Base-by-base conservation (phyloP, 2,329 filamentous ascomycete genomes). In the Cladosporium colombiae region DNA sequence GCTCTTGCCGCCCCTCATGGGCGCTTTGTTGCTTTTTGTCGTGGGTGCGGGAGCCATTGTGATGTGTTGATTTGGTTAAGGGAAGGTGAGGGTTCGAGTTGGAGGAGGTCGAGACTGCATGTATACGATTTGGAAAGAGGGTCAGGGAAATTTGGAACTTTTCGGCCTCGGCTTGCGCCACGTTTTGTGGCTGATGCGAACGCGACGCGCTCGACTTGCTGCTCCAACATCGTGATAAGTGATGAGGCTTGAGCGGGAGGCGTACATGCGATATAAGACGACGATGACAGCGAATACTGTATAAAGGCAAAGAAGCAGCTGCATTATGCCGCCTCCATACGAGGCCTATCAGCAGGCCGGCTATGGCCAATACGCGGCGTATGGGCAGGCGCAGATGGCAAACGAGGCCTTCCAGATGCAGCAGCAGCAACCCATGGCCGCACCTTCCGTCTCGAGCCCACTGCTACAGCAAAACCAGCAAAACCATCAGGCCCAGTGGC, bases 71-170 rank as follows among this genome's bases (percentile, higher is more conserved):
- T 35, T 14, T 29, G 44, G 46, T 27, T 8, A 14, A 59, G 21
- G 16, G 49, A 31, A 44, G 7, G 40, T 23, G 35, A 53, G 61
- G 35, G 35, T 33, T 52, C 18, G 21, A 23, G 23, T 21, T 33
- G n/a, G 10, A 7, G 52, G 29, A 33, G 52, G n/a, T 29, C 33
- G 16, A 63, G 49, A 55, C 55, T 63, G 50, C 61, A 27, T n/a
- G 25, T 11, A 46, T 31, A 29, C 52, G 52, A 55, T 55, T 21
- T 55, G 18, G 52, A 55, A n/a, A n/a, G 37, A 44, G 40, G 8
- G 40, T 18, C 59, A 62, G 31, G 46, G 40, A 65, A 65, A 59
- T 58, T 65, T 59, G 62, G 55, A 60, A 65, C 62, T 65, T 65
- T 65, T 65, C 37, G 62, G 33, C 62, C 55, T 59, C 55, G 62